Conservation (phyloP, 257 asterid species). For the Solanum ossicruentum region DNA sequence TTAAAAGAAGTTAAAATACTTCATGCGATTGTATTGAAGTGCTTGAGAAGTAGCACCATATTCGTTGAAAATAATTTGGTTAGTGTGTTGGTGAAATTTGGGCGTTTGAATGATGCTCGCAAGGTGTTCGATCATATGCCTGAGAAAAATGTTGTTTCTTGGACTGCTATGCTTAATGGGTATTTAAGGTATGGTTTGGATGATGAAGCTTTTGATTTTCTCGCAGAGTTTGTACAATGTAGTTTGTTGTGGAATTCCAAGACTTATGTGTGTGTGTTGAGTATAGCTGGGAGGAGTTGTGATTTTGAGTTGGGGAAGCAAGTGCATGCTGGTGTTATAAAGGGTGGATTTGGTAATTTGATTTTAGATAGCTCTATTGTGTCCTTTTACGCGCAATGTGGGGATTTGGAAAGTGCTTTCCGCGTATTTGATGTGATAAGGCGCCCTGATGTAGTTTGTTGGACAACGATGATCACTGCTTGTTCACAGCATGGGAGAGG, state of each 20-base stretch:
- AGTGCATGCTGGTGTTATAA: conserved; percentile 47
- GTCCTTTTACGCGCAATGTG: conserved; percentile 60
- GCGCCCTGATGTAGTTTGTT: conserved; percentile 54
- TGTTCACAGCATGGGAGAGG: conserved; percentile 58
- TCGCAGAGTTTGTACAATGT: conserved; percentile 32
- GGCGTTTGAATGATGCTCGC: conserved; percentile 49
- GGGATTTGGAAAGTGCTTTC: conserved; percentile 48
- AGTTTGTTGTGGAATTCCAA: conserved; percentile 49
- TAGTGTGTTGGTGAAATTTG: conserved; percentile 33
- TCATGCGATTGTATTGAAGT: conserved; percentile 38
- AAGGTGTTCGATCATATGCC: conserved; percentile 63
- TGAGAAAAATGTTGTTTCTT: conserved; percentile 64
- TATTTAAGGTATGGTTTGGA: conserved; percentile 42
- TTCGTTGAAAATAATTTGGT: conserved; percentile 57
- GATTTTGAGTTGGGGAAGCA: conserved; percentile 68
- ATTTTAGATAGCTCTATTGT: conserved; percentile 52
- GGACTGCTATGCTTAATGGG: conserved; percentile 96
- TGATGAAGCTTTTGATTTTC: conserved; percentile 36
- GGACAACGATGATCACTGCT: conserved; percentile 87
- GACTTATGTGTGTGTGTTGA: conserved; percentile 59
- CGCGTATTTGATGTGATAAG: conserved; percentile 40
- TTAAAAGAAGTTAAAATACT: conserved; percentile 26
- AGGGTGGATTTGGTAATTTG: conserved; percentile 37
- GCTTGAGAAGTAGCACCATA: conserved; percentile 5
- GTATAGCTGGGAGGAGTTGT: conserved; percentile 38